Percentiles rank a stretch among this genome's conserved stretches.
These are phyloP conservation scores for Nicotiana knightiana DNA, from an alignment of 257 asterid species.

Conservation along the genomic window DNA sequence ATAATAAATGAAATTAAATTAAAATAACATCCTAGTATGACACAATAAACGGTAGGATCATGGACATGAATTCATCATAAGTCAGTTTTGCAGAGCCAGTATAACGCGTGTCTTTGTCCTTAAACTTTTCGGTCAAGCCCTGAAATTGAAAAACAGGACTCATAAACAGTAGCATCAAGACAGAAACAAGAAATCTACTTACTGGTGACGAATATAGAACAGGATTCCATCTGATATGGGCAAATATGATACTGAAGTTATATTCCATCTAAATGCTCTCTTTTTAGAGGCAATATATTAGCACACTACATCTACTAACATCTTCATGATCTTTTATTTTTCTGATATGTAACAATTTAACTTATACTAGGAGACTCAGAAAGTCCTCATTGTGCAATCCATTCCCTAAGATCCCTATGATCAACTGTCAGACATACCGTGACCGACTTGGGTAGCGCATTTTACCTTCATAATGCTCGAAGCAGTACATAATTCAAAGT, in stretches of 20 bases:
- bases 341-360: neutral
- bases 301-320: neutral
- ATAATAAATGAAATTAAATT: neutral
- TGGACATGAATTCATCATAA: constrained; percentile 69
- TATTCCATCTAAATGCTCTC: neutral
- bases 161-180: neutral
- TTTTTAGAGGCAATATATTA: neutral
- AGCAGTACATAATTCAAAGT: neutral
- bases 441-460: neutral
- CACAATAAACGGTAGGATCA: constrained; percentile 69
- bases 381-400: neutral
- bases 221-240: neutral
- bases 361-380: neutral
- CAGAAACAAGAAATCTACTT: neutral
- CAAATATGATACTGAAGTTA: neutral
- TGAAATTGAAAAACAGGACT: constrained; percentile 20
- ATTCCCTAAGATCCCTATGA: neutral
- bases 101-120: constrained; percentile 76
- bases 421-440: neutral
- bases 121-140: constrained; percentile 90
- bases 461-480: neutral
- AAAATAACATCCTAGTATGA: constrained; percentile 8
- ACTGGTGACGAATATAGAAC: neutral
- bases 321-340: neutral
- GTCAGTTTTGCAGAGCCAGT: constrained; percentile 66